These are phyloP conservation scores for Hippophae tibetana DNA, from an alignment of 306 rosid species.

Conservation along the genomic window DNA sequence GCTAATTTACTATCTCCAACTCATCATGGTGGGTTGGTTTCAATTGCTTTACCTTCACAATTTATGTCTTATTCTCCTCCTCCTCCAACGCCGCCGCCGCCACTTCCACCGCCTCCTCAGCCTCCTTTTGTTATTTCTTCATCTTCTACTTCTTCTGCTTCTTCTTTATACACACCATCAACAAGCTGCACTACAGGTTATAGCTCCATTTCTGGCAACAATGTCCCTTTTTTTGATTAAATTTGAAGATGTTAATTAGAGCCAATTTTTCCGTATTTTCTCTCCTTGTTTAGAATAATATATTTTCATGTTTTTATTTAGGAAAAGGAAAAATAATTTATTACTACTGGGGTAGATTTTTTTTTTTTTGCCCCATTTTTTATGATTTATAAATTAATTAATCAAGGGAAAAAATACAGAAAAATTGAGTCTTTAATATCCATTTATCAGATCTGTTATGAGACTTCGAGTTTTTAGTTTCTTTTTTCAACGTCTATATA, in stretches of 20 bases:
- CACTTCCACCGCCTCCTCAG: slow-evolving; percentile 17
- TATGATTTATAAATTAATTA: neutral
- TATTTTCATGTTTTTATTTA: too few relatives aligned
- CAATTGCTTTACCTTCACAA: slow-evolving; percentile 24
- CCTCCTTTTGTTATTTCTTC: slow-evolving; percentile 39
- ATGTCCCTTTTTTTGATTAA: slow-evolving; percentile 53
- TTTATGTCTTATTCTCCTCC: slow-evolving; percentile 8
- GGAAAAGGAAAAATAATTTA: too few relatives aligned
- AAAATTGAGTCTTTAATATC: too few relatives aligned
- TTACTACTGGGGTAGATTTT: neutral
- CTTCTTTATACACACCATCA: slow-evolving; percentile 49
- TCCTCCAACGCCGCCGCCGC: slow-evolving; percentile 26
- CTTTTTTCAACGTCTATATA: too few relatives aligned
- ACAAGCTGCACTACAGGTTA: slow-evolving; percentile 43
- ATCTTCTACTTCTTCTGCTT: slow-evolving; percentile 49
- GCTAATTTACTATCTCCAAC: slow-evolving; percentile 31
- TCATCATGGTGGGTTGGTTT: slow-evolving; percentile 14
- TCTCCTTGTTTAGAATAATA: too few relatives aligned
- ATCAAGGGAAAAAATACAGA: too few relatives aligned
- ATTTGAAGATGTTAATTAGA: neutral
- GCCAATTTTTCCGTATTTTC: slow-evolving; percentile 10
- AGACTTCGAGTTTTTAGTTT: too few relatives aligned
- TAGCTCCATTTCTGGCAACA: slow-evolving; percentile 57
- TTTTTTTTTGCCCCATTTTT: neutral
- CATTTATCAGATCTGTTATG: too few relatives aligned